Evolutionary conservation across 2,329 filamentous ascomycete genomes (phyloP).

Genomic region (Coniella lustricola): DNA sequence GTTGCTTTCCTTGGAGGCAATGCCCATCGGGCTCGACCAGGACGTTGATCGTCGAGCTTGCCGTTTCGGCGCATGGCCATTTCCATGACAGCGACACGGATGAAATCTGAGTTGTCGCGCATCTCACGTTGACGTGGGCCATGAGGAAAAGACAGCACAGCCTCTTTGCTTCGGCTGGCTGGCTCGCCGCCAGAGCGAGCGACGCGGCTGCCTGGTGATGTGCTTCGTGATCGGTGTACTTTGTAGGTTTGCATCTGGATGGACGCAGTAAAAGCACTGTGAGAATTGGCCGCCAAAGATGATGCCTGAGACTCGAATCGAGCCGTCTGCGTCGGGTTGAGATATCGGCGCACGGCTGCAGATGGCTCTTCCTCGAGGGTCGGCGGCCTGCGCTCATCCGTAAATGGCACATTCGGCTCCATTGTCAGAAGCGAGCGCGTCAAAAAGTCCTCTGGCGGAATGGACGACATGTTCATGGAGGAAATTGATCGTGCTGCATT

Average conservation of each 20-base stretch:
- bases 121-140: slow-evolving; percentile 57
- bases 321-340: slow-evolving; percentile 54
- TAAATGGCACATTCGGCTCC: slow-evolving; percentile 58
- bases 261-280: slow-evolving; percentile 50
- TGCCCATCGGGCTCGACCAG: slow-evolving; percentile 61
- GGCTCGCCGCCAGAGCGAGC: slow-evolving; percentile 15
- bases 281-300: slow-evolving; percentile 18
- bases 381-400: slow-evolving; percentile 59
- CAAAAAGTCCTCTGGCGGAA: slow-evolving; percentile 60
- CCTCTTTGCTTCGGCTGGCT: slow-evolving; percentile 22
- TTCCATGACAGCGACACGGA: slow-evolving; percentile 64
- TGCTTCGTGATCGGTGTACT: slow-evolving; percentile 42
- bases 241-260: slow-evolving; percentile 70
- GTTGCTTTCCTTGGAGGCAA: slow-evolving; percentile 56
- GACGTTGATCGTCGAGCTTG: slow-evolving; percentile 58
- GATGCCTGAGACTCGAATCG: slow-evolving; percentile 35
- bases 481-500: slow-evolving; percentile 60
- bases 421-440: slow-evolving; percentile 62
- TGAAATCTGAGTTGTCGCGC: slow-evolving; percentile 64
- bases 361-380: slow-evolving; percentile 57
- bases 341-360: slow-evolving; percentile 58
- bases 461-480: slow-evolving; percentile 53
- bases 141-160: slow-evolving; percentile 31
- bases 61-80: slow-evolving; percentile 63
- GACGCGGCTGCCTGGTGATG: slow-evolving; percentile 20